A percentile compares a stretch with the other conserved stretches of the same genome.
These are phyloP conservation scores for Cryphonectria carpinicola DNA, from an alignment of 2,329 filamentous ascomycete genomes.

Conservation along the genomic window DNA sequence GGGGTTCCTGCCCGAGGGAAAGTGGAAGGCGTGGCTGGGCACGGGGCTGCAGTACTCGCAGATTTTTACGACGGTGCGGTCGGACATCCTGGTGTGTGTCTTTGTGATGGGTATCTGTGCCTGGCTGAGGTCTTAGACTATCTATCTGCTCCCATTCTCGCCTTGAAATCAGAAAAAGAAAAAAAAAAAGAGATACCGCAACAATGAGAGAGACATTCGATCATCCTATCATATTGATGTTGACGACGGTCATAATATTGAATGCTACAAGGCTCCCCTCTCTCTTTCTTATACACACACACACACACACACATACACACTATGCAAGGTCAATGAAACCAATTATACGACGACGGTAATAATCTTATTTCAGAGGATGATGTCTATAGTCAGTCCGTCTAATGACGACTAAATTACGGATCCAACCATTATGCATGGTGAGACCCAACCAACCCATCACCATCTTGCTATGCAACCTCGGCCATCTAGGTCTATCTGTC, in stretches of 20 bases:
- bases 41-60: conserved; percentile 67
- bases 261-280: neutral
- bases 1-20: conserved; percentile 68
- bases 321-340: neutral
- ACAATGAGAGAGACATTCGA: neutral
- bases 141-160: neutral
- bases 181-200: neutral
- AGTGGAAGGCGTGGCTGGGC: conserved; percentile 48
- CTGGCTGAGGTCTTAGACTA: conserved; percentile 43
- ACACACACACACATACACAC: neutral
- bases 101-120: conserved; percentile 70
- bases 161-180: neutral
- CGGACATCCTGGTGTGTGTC: conserved; percentile 74
- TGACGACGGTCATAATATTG: neutral
- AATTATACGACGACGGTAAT: neutral
- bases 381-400: neutral
- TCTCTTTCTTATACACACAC: neutral
- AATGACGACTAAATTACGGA: neutral
- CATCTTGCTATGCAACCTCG: neutral
- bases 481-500: neutral
- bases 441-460: neutral
- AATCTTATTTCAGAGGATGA: neutral
- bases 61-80: conserved; percentile 72
- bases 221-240: neutral
- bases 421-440: neutral